Evolutionary conservation across 441 rosid species (phyloP).

Genomic region (Aquilaria agallochum): DNA sequence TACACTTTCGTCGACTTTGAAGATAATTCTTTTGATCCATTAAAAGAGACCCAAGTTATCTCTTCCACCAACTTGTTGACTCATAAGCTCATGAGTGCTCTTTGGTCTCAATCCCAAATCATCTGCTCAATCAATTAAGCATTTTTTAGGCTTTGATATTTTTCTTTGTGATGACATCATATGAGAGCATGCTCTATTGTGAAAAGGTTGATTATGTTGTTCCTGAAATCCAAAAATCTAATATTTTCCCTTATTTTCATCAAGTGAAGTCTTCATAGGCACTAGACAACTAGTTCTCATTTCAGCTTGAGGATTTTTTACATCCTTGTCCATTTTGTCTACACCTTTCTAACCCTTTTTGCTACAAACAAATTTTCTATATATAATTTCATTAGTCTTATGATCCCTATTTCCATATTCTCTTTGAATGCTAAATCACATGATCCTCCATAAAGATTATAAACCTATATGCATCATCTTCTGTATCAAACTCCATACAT

Average conservation of each 20-base stretch:
- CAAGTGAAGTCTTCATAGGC: background rate
- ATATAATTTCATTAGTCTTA: background rate
- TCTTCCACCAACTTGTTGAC: background rate
- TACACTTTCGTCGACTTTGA: background rate
- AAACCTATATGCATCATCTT: conserved; percentile 26
- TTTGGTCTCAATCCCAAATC: background rate
- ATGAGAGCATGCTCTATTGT: background rate
- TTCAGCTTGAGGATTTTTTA: background rate
- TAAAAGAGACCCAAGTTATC: background rate
- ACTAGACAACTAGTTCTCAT: background rate
- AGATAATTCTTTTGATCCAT: background rate
- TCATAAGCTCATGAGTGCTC: background rate
- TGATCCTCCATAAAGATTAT: conserved; percentile 22
- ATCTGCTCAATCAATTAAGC: background rate
- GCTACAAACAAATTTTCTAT: background rate
- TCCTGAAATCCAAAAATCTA: background rate
- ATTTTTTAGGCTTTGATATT: background rate
- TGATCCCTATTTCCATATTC: background rate
- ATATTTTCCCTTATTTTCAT: background rate
- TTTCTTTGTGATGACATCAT: background rate
- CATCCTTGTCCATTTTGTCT: background rate
- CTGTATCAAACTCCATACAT: conserved; percentile 27
- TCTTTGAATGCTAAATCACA: conserved; percentile 12
- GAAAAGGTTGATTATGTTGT: background rate
- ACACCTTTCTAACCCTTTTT: background rate